Percentiles rank a stretch among this genome's conserved stretches.
Conservation (phyloP, 176 grass and related monocot species). For the Rhynchospora tenuis region DNA sequence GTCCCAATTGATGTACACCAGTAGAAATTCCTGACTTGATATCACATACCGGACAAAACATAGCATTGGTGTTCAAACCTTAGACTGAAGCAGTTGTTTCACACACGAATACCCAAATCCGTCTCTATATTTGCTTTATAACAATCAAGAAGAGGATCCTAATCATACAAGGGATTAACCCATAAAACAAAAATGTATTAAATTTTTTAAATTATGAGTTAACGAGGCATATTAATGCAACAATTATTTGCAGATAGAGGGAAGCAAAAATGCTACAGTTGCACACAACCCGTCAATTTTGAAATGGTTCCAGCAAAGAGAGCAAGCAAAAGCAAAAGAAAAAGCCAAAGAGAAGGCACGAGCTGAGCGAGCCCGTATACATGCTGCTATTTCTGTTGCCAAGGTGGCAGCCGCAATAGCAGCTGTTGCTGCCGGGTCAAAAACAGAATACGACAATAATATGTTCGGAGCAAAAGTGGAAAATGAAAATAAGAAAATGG, state of each 20-base stretch:
- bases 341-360: slow-evolving; percentile 79
- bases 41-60: background rate
- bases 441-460: slow-evolving; percentile 19
- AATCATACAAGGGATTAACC: background rate
- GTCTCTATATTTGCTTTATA: background rate
- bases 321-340: slow-evolving; percentile 41
- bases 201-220: background rate
- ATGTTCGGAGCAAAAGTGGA: background rate
- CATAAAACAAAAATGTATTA: background rate
- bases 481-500: slow-evolving; percentile 55
- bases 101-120: background rate
- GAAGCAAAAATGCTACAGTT: slow-evolving; percentile 10
- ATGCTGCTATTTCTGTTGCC: slow-evolving; percentile 79
- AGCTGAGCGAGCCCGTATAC: slow-evolving; percentile 56
- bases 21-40: background rate
- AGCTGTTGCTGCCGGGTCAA: slow-evolving; percentile 44
- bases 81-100: background rate
- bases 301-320: slow-evolving; percentile 75
- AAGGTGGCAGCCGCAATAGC: slow-evolving; percentile 71
- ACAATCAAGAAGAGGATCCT: background rate
- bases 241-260: slow-evolving; percentile 4
- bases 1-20: background rate
- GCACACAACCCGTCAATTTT: slow-evolving; percentile 43
- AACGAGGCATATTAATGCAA: background rate
- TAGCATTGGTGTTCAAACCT: background rate